Conservation (phyloP, 2,329 filamentous ascomycete species). For the Penicillium sp. region DNA sequence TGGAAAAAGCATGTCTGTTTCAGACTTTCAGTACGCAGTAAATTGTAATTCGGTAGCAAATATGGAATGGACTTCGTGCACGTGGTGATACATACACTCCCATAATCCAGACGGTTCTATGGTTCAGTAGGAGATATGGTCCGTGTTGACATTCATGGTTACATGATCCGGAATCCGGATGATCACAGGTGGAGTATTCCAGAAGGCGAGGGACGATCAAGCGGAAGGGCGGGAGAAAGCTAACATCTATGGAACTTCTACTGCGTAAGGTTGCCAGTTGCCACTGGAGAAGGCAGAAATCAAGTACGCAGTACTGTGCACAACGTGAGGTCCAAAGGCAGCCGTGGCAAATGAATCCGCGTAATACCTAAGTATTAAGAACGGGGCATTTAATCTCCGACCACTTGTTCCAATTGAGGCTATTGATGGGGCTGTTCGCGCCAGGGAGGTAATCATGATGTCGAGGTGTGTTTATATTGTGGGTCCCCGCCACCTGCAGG, state of each 20-base stretch:
- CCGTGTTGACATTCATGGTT: too few relatives aligned
- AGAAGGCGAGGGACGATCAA: conserved; percentile 3
- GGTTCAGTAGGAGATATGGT: too few relatives aligned
- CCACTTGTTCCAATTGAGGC: background rate
- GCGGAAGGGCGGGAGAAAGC: background rate
- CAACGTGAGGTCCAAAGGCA: background rate
- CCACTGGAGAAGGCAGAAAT: background rate
- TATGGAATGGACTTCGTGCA: background rate
- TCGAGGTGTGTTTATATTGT: conserved; percentile 22
- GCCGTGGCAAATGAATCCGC: conserved; percentile 1
- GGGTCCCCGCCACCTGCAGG: conserved; percentile 22
- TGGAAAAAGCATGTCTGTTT: conserved; percentile 1
- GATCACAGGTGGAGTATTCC: conserved; percentile 6
- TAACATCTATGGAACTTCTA: too few relatives aligned
- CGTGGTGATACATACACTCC: background rate
- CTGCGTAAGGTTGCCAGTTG: too few relatives aligned
- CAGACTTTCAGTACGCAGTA: too few relatives aligned
- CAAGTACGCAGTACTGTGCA: background rate
- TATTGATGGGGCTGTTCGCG: background rate
- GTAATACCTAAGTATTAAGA: too few relatives aligned
- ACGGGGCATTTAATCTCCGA: conserved; percentile 4
- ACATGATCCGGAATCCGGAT: background rate
- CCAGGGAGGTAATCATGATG: conserved; percentile 17
- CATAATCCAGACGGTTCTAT: too few relatives aligned
- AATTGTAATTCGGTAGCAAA: background rate